Evolutionary conservation across 371 early-diverging fungal species (phyloP).

Genomic region (Haplosporangium sp.): DNA sequence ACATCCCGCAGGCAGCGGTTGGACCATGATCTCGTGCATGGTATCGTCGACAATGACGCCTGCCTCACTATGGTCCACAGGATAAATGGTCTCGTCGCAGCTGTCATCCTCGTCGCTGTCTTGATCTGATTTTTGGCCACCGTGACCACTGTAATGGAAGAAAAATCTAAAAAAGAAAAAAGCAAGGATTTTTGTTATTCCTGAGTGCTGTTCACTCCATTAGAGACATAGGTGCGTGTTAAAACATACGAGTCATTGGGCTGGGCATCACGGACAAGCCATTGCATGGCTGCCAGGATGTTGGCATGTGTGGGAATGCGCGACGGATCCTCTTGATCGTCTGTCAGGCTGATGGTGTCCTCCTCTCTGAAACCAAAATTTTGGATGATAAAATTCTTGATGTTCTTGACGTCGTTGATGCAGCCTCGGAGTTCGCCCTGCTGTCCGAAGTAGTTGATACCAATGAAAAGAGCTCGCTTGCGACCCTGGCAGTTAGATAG

Average conservation of each 20-base stretch:
- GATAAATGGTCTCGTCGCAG: slow-evolving; percentile 84
- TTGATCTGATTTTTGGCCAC: slow-evolving; percentile 72
- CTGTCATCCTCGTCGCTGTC: slow-evolving; percentile 91
- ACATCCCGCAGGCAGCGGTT: slow-evolving; percentile 85
- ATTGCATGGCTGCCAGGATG: slow-evolving; percentile 87
- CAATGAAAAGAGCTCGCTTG: slow-evolving; percentile 89
- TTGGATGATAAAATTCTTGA: slow-evolving; percentile 76
- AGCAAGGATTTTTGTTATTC: slow-evolving; percentile 2
- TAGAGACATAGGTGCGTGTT: neutral
- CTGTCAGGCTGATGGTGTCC: slow-evolving; percentile 87
- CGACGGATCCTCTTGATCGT: slow-evolving; percentile 77
- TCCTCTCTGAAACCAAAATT: slow-evolving; percentile 75
- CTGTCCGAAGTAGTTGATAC: slow-evolving; percentile 91
- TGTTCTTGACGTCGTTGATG: slow-evolving; percentile 91
- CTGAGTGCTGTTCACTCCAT: neutral
- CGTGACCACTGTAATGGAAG: slow-evolving; percentile 94
- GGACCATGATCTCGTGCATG: slow-evolving; percentile 85
- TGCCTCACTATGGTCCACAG: slow-evolving; percentile 81
- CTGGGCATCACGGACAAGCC: slow-evolving; percentile 88
- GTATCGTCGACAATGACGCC: slow-evolving; percentile 92
- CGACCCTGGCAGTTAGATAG: slow-evolving; percentile 83
- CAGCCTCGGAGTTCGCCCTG: slow-evolving; percentile 79
- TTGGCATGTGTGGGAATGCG: slow-evolving; percentile 84
- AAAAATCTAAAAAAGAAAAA: slow-evolving; percentile 64
- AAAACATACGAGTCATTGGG: slow-evolving; percentile 82